Evolutionary conservation across 2,329 filamentous ascomycete genomes (phyloP), one percentile per base, ranked within the genome.

Genomic region (Xylariaceae sp.): DNA sequence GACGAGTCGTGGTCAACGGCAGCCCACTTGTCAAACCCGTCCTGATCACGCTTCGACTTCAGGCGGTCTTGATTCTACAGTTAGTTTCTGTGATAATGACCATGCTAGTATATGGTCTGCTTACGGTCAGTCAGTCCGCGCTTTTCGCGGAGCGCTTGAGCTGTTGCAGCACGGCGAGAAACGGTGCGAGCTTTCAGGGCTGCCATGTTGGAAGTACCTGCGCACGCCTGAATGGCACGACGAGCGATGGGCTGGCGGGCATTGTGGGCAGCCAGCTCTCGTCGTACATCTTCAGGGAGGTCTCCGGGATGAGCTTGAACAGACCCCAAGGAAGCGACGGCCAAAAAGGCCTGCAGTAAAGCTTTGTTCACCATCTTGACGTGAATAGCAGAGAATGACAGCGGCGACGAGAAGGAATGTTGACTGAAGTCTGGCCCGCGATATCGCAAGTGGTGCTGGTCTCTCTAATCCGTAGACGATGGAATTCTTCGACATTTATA

Each of bases 221-320:
- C 63, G 35, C 70, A 73, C 44, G 66, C 61, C 27, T 63, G 62
- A 19, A 73, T 62, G 18, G 68, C 68, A 40, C 69, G 65, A 47
- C 68, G 68, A 52, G 67, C 65, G 39, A 60, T 59, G 27, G 57
- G 55, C 42, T 68, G 52, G 49, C 70, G 69, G 12, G 62, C 58
- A 39, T 58, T 59, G 49, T 66, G 67, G 49, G 66, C 58, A 35
- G 58, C 57, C 31, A 67, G 59, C 49, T 72, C 69, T 27, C 60
- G 57, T 31, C 56, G 55, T 22, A 57, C 49, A 19, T 59, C 51
- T 48, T 65, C 63, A 22, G 60, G 49, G 41, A 63, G 57, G 33
- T 72, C 64, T 22, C 70, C 70, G 1, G 71, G 71, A 44, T 74
- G 71, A 18, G 71, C 69, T 31, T 69, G 50, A 6, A 43, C 53